A percentile compares a stretch with the other conserved stretches of the same genome.
These are phyloP conservation scores for Phragmites australis DNA, from an alignment of 176 grass and related monocot genomes.

Conservation along the genomic window DNA sequence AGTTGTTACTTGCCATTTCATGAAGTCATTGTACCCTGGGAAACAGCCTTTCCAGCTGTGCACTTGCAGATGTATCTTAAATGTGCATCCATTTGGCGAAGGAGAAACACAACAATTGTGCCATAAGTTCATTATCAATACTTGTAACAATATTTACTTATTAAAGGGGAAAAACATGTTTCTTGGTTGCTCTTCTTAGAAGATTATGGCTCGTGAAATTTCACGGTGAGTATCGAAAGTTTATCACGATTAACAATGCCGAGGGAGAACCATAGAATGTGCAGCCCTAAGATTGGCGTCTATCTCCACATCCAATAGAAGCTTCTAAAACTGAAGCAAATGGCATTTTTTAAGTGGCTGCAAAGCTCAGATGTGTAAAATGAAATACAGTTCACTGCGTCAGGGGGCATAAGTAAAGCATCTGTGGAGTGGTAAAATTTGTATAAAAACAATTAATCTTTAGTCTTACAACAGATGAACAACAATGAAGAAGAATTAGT, in stretches of 20 bases:
- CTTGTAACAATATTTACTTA: slow-evolving; percentile 15
- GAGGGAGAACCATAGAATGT: no score
- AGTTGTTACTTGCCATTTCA: neutral
- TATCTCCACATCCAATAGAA: neutral
- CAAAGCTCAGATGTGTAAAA: slow-evolving; percentile 11
- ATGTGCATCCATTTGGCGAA: neutral
- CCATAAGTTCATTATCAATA: slow-evolving; percentile 20
- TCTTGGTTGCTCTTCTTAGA: neutral
- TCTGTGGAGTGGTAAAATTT: slow-evolving; percentile 24
- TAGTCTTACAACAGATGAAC: slow-evolving; percentile 29
- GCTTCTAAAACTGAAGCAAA: neutral
- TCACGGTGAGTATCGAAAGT: neutral
- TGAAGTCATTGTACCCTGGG: neutral
- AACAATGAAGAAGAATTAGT: slow-evolving; percentile 23
- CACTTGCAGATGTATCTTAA: neutral
- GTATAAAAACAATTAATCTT: slow-evolving; percentile 12
- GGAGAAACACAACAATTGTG: slow-evolving; percentile 15
- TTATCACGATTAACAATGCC: neutral
- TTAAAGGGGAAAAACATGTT: slow-evolving; percentile 16
- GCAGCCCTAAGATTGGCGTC: neutral
- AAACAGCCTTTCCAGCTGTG: neutral
- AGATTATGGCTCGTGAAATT: neutral
- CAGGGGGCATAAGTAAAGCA: neutral
- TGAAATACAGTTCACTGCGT: neutral
- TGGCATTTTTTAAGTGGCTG: neutral